Base-by-base conservation (phyloP, 2,329 filamentous ascomycete genomes). In the Talaromyces amestolkiae region DNA sequence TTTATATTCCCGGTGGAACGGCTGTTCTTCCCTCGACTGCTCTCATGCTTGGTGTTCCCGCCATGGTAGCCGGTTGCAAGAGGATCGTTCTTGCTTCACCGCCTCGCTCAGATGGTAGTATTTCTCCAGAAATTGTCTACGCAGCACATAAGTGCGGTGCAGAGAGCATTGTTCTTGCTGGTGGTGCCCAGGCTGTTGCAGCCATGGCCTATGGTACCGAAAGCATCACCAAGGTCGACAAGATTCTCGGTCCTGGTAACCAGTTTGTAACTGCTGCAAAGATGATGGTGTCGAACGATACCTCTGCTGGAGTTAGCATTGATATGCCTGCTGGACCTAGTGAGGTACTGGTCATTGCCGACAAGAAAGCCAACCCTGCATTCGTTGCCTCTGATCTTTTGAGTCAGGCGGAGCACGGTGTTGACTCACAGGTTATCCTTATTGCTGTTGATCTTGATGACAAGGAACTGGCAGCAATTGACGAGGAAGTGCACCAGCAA, bases 221-320 rank as follows among this genome's bases (percentile, higher is more conserved):
- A 79, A 94, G 89, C 71, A 88, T 99, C 60, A 91, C 84, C 78
- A 99, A 99, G 82, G 95, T 99, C 8, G 95, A 99, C 84, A 99
- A 99, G 86, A 97, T 99, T 71, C 87, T 98, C 13, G 95, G 95
- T 0, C 95, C 95, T 2, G 95, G 95, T 41, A 99, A 99, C 80
- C 95, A 98, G 78, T 99, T 98, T 75, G 95, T 99, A 47, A 99
- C 95, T 0, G 95, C 95, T 0, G 95, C 92, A 61, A 99, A 99
- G 86, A 99, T 99, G 95, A 86, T 93, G 72, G 95, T 99, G 51
- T 92, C 90, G 79, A 99, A 99, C 78, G 95, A 99, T 76, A 98
- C 95, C 53, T 96, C 93, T 67, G 95, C 95, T 13, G 91, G 92
- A 24, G 93, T 97, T 47, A 90, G 92, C 78, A 99, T 99, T 73